A percentile compares a stretch with the other conserved stretches of the same genome.
These are phyloP conservation scores for Coemansia sp. DNA, from an alignment of 192 early-diverging fungal genomes.

Conservation along the genomic window DNA sequence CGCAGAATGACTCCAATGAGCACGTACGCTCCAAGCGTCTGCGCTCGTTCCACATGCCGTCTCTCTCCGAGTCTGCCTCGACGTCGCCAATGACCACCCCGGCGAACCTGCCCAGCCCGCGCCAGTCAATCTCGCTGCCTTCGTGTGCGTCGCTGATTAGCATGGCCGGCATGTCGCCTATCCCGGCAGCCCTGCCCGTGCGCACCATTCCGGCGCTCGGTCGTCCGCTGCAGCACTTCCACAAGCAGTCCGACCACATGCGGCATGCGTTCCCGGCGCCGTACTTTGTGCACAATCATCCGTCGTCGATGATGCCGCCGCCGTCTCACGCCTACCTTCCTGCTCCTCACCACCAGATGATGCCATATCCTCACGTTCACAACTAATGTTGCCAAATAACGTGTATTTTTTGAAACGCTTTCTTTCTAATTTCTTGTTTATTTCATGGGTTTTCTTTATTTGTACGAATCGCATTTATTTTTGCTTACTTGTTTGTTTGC, in stretches of 20 bases:
- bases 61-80: conserved; percentile 19
- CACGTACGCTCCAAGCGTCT: conserved; percentile 39
- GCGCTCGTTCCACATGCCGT: conserved; percentile 37
- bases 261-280: conserved; percentile 14
- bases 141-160: conserved; percentile 54
- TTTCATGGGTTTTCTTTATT: not conserved
- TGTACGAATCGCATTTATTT: conserved; percentile 6
- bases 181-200: conserved; percentile 1
- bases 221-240: not conserved
- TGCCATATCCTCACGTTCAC: conserved; percentile 1
- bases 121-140: conserved; percentile 35
- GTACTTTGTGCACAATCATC: conserved; percentile 13
- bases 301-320: conserved; percentile 5
- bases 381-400: not conserved
- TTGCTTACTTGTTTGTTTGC: conserved; percentile 6
- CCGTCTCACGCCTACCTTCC: conserved; percentile 9
- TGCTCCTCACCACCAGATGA: conserved; percentile 11
- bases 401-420: not conserved
- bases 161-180: conserved; percentile 34
- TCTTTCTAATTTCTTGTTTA: not conserved
- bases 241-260: conserved; percentile 21
- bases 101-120: conserved; percentile 1
- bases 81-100: conserved; percentile 17
- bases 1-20: conserved; percentile 24
- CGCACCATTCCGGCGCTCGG: conserved; percentile 2